Conservation (phyloP, 805 yeast species). For the Ogataea methylovora region DNA sequence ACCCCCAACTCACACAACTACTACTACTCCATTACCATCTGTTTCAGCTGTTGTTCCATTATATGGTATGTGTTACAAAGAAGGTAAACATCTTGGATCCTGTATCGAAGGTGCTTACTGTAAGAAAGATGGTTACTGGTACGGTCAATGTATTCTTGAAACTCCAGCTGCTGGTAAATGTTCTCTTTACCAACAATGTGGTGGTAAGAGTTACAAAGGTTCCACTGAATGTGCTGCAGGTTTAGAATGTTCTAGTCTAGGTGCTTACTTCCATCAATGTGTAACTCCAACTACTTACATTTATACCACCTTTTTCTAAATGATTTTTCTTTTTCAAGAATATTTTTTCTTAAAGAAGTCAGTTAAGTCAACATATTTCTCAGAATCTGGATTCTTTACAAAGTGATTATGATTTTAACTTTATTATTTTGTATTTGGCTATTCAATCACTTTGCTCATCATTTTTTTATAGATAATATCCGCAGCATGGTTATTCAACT, state of each 20-base stretch:
- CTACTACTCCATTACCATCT: background rate
- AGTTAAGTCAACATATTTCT: too few relatives aligned
- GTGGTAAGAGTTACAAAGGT: constrained; percentile 6
- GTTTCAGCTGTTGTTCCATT: constrained; percentile 1
- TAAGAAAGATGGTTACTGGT: constrained; percentile 3
- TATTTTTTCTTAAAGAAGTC: background rate
- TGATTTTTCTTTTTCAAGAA: background rate
- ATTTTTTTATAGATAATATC: too few relatives aligned
- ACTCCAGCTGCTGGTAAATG: background rate
- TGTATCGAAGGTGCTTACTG: constrained; percentile 7
- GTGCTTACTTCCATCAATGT: constrained; percentile 7
- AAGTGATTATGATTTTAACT: too few relatives aligned
- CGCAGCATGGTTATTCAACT: too few relatives aligned
- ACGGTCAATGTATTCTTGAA: constrained; percentile 6
- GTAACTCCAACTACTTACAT: constrained; percentile 2
- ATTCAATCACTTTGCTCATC: too few relatives aligned
- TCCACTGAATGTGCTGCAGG: constrained; percentile 3
- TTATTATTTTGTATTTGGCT: too few relatives aligned
- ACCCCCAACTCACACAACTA: background rate
- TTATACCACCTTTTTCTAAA: constrained; percentile 4
- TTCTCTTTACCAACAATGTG: constrained; percentile 5
- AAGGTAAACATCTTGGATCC: constrained; percentile 3
- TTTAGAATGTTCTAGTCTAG: constrained; percentile 3
- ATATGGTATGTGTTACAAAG: constrained; percentile 5
- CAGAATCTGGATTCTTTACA: too few relatives aligned